Conservation (phyloP, 2,329 filamentous ascomycete species). For the Coniella lustricola region DNA sequence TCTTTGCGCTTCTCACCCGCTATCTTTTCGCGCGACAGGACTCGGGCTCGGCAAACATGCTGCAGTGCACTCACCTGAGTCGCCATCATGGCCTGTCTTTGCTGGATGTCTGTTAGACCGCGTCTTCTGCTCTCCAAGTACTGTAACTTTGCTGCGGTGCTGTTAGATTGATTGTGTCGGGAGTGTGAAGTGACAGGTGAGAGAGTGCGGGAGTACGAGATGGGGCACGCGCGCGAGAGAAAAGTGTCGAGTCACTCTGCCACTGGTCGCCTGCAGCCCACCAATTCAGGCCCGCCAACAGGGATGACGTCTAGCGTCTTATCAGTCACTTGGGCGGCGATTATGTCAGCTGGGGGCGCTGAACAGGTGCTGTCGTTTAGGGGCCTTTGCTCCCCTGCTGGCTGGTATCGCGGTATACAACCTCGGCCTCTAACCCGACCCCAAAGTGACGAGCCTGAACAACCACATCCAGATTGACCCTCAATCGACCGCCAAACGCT, state of each 20-base stretch:
- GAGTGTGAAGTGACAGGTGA: neutral
- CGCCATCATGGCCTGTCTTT: neutral
- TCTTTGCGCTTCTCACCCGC: neutral
- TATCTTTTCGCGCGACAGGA: too few species aligned
- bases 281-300: neutral
- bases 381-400: too few species aligned
- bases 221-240: neutral
- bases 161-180: neutral
- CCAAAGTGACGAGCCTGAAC: neutral
- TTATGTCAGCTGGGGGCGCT: neutral
- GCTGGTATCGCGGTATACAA: too few species aligned
- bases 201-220: neutral
- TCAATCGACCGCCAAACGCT: neutral
- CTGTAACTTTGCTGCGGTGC: neutral
- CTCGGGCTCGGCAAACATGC: too few species aligned
- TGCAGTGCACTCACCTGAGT: neutral
- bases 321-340: neutral
- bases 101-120: too few species aligned
- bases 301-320: neutral
- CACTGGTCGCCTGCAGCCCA: neutral
- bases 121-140: too few species aligned
- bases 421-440: neutral
- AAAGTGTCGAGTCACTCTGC: conserved; percentile 2
- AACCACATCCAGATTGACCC: too few species aligned
- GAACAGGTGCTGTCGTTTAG: neutral